Base-by-base conservation (phyloP, 805 yeast genomes). In the Scheffersomyces coipomensis region DNA sequence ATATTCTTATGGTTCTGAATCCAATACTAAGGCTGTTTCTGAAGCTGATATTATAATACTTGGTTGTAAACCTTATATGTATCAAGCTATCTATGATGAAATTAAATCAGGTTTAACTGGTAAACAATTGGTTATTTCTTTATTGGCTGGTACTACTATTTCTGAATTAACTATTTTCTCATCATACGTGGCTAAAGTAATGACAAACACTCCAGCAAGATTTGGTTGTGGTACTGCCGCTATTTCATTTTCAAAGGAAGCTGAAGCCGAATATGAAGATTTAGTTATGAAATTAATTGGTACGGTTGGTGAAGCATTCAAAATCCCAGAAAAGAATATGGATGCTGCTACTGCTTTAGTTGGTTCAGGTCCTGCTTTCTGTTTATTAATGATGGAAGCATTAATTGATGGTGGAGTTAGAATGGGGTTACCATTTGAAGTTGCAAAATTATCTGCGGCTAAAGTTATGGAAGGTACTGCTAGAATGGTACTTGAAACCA, bases 361-460 rank as follows among this genome's bases (percentile, higher is more conserved):
- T 40, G 99, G 99, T 1, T 88, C 97, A 1, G 99, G 96, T 1
- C 97, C 98, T 1, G 99, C 99, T 0, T 93, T 91, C 60, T 85
- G 88, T 37, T 73, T 90, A 52, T 68, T 89, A 51, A 82, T 91
- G 81, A 73, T 91, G 74, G 98, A 93, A 68, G 83, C 96, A 0
- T 66, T 93, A 65, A 83, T 87, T 51, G 99, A 93, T 54, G 96
- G 97, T 45, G 99, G 96, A 11, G 84, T 93, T 38, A 78, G 87
- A 60, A 82, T 88, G 90, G 99, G 99, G 1, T 78, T 93, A 47
- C 97, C 97, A 18, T 84, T 79, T 55, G 83, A 82, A 31, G 81
- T 83, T 43, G 91, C 96, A 32, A 78, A 76, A 57, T 82, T 83
- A 47, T 83, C 95, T 51, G 97, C 98, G 9, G 86, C 95, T 21